Evolutionary conservation across 768 basidiomycete species (phyloP), one percentile per base, ranked within the genome.

Genomic region (Nidularia sp.): DNA sequence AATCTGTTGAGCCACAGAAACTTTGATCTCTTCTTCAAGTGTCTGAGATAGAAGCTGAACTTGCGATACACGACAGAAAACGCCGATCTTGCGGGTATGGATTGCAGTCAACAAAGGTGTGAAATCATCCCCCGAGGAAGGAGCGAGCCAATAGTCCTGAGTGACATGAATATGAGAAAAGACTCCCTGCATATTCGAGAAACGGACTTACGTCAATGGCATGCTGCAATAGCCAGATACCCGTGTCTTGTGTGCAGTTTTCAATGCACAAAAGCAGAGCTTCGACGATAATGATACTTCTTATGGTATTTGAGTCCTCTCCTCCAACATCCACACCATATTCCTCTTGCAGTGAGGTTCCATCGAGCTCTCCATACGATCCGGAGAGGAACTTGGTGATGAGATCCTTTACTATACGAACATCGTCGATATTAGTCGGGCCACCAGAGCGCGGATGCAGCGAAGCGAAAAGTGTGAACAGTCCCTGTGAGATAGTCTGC

Each of bases 231-330:
- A 81, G 60, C 80, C 81, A 84, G 47, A 73, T 64, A 10, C 79
- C 73, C n/a, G 69, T 67, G 0, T 65, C 64, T 18, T 74, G 65
- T 3, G 70, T 62, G 33, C 76, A 77, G 36, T 77, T 70, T 57
- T 83, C 81, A 31, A 85, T 60, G 57, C 80, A 84, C 15, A 67
- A 66, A 3, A 76, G 64, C n/a, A 85, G 61, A 6, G 74, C 73
- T 41, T 82, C 77, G 22, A 79, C 56, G 8, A 82, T 62, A 8
- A 80, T 55, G 6, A 67, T 62, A 10, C 66, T 66, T 36, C 69
- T 60, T n/a, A 78, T 49, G 6, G 54, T 55, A n/a, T 63, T 57
- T 5, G 60, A 51, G 48, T 71, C 63, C 43, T 75, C 74, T 5
- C 71, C 67, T 13, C 65, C 66, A 4, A 74, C 72, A 58, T 63